Percentiles rank a stretch among this genome's conserved stretches.
Evolutionary conservation across 2,329 filamentous ascomycete species (phyloP).

Genomic region (Paraphaeosphaeria minitans): DNA sequence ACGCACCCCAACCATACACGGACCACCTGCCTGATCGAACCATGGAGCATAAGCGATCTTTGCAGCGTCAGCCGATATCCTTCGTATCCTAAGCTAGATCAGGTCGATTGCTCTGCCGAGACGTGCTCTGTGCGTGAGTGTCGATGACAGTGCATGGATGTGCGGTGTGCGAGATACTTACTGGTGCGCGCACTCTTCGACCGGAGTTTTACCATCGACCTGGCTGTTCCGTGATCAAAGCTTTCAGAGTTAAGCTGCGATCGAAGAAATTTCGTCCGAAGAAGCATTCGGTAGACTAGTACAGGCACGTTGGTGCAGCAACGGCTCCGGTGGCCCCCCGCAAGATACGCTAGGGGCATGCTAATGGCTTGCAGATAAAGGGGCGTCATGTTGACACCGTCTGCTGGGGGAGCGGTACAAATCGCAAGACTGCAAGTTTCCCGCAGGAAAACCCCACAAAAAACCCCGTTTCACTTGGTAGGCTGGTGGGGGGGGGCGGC

Average conservation of each 20-base stretch:
- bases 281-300: neutral
- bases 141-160: neutral
- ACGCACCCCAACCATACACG: neutral
- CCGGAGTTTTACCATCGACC: neutral
- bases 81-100: neutral
- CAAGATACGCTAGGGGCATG: slow-evolving; percentile 1
- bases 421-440: neutral
- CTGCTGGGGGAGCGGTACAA: neutral
- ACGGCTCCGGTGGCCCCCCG: neutral
- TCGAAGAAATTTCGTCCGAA: neutral
- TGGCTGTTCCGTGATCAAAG: neutral
- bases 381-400: neutral
- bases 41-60: neutral
- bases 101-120: neutral
- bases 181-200: neutral
- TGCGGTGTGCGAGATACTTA: neutral
- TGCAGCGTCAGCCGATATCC: neutral
- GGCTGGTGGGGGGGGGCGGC: neutral
- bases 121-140: neutral
- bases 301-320: neutral
- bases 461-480: neutral
- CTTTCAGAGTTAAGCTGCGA: neutral
- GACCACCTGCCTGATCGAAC: neutral
- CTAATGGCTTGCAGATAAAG: neutral
- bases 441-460: neutral